Conservation (phyloP, 139 green algal genomes). For the Ettlia oleoabundans region DNA sequence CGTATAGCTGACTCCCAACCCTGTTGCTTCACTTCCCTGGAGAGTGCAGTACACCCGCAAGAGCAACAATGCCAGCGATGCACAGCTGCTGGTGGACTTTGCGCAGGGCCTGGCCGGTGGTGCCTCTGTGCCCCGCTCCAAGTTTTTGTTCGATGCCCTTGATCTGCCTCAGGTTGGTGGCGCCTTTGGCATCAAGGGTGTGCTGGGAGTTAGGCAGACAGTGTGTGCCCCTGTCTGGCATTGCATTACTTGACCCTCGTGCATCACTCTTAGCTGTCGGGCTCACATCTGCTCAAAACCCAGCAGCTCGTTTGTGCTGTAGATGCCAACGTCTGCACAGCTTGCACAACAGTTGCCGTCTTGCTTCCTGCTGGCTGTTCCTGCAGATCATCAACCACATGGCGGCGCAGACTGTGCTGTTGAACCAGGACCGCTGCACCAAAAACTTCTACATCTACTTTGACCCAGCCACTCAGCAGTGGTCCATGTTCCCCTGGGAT, state of each 20-base stretch:
- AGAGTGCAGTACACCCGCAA: conserved; percentile 43
- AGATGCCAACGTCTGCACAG: too few species aligned
- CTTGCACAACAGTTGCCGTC: too few species aligned
- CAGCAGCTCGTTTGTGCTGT: too few species aligned
- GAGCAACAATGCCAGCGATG: conserved; percentile 3
- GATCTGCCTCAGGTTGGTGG: conserved; percentile 78
- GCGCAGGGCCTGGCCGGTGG: conserved; percentile 67
- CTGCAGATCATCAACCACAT: conserved; percentile 77
- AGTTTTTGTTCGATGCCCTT: conserved; percentile 76
- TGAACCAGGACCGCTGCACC: conserved; percentile 91
- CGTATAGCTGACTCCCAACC: neutral
- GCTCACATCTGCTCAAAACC: too few species aligned
- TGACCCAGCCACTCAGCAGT: conserved; percentile 62
- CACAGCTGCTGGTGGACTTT: conserved; percentile 60
- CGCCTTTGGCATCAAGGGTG: too few species aligned
- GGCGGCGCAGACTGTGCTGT: conserved; percentile 77
- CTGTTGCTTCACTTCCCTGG: too few species aligned
- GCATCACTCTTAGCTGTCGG: too few species aligned
- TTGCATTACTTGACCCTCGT: too few species aligned
- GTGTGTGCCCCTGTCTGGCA: too few species aligned
- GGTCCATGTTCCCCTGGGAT: conserved; percentile 80
- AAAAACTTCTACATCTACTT: conserved; percentile 84
- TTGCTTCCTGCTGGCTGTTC: neutral
- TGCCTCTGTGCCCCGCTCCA: conserved; percentile 33
- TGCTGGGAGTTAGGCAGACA: too few species aligned